phyloP scores from a whole-genome alignment of 1,139 yeast species.

The Candida sanyaensis region DNA sequence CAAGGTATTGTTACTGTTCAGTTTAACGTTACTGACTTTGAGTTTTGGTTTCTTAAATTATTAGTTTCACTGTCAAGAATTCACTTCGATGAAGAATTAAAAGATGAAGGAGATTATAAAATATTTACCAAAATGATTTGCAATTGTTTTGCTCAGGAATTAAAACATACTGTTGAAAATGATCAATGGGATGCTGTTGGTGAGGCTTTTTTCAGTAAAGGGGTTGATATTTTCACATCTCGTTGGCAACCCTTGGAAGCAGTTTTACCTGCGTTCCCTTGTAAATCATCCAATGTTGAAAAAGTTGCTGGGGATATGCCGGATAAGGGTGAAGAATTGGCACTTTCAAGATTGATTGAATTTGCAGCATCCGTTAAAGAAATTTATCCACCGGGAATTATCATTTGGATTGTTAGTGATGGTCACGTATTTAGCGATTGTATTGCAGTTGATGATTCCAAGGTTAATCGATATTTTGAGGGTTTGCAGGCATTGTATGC shows the following conservation, averaged over 20 bases:
- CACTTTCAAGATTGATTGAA: conserved; percentile 31
- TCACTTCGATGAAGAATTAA: conserved; percentile 4
- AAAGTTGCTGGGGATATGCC: conserved; percentile 56
- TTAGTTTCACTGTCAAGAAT: conserved; percentile 20
- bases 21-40: conserved; percentile 26
- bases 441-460: conserved; percentile 53
- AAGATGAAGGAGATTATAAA: conserved; percentile 3
- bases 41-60: conserved; percentile 35
- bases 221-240: conserved; percentile 49
- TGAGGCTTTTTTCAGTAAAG: conserved; percentile 37
- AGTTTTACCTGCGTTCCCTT: conserved; percentile 65
- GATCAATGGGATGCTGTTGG: conserved; percentile 56
- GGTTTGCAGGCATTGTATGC: conserved; percentile 44
- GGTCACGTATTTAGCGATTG: conserved; percentile 71
- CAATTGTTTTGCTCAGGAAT: conserved; percentile 36
- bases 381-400: conserved; percentile 57
- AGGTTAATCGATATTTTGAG: conserved; percentile 49
- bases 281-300: conserved; percentile 56
- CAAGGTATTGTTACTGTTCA: conserved; percentile 30
- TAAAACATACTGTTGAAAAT: conserved; percentile 48
- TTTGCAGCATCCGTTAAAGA: conserved; percentile 33
- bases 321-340: conserved; percentile 48
- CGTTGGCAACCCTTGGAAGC: conserved; percentile 52
- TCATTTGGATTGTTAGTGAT: conserved; percentile 59
- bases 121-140: conserved; percentile 23